Conservation (phyloP, 495 filamentous ascomycete genomes). For the Neurospora sp. region DNA sequence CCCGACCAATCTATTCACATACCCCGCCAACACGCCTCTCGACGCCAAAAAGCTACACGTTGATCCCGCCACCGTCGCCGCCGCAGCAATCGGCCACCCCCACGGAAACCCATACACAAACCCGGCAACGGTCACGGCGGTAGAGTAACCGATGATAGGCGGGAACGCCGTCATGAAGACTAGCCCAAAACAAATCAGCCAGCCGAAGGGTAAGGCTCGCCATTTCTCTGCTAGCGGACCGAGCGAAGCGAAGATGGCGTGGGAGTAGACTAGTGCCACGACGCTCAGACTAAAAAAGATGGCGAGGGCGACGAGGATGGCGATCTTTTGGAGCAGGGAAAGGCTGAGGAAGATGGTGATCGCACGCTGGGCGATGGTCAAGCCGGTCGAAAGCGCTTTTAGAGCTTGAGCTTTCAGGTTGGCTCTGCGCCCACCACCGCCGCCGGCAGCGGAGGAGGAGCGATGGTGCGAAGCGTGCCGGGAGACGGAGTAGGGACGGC, state of each 20-base stretch:
- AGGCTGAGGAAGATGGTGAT: slow-evolving; percentile 31
- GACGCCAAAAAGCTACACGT: slow-evolving; percentile 70
- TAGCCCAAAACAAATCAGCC: slow-evolving; percentile 68
- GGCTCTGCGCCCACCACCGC: not conserved
- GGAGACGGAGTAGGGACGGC: slow-evolving; percentile 7
- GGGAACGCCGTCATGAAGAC: slow-evolving; percentile 78
- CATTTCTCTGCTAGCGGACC: slow-evolving; percentile 61
- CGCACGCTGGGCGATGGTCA: slow-evolving; percentile 12
- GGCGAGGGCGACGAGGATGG: slow-evolving; percentile 39
- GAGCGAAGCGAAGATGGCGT: slow-evolving; percentile 64
- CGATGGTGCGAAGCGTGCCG: slow-evolving; percentile 7
- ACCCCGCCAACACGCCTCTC: slow-evolving; percentile 62
- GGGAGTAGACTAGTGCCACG: slow-evolving; percentile 63
- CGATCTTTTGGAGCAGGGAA: slow-evolving; percentile 49
- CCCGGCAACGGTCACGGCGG: slow-evolving; percentile 73
- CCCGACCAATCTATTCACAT: slow-evolving; percentile 71
- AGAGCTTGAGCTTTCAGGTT: slow-evolving; percentile 4
- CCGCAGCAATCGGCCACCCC: slow-evolving; percentile 80
- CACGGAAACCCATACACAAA: slow-evolving; percentile 91
- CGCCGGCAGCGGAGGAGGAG: slow-evolving; percentile 4
- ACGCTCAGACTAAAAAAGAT: slow-evolving; percentile 43
- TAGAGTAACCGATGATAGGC: slow-evolving; percentile 83
- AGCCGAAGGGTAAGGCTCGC: slow-evolving; percentile 59
- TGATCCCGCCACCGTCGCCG: slow-evolving; percentile 65
- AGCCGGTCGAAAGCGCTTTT: slow-evolving; percentile 10